Evolutionary conservation across 2,329 filamentous ascomycete genomes (phyloP).

Genomic region (Pseudocercospora fuligena): DNA sequence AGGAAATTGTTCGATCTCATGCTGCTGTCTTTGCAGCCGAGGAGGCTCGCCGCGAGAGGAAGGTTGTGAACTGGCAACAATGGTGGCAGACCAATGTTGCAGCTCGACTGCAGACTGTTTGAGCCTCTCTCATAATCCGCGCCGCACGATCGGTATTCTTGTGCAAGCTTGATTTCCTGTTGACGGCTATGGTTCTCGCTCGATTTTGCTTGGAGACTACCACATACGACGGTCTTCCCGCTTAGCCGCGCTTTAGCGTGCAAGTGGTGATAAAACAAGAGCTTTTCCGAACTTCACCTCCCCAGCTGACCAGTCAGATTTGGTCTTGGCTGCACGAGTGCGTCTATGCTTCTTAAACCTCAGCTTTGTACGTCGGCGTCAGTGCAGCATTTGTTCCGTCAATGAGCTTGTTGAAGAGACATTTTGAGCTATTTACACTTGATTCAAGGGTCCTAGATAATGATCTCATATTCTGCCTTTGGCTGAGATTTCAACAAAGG

Average conservation of each 20-base stretch:
- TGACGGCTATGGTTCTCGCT: background rate
- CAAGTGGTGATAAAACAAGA: background rate
- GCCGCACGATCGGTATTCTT: background rate
- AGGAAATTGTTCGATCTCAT: slow-evolving; percentile 88
- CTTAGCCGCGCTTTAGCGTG: background rate
- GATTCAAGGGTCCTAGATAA: no score
- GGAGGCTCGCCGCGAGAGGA: slow-evolving; percentile 72
- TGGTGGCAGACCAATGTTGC: slow-evolving; percentile 28
- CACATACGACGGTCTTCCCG: background rate
- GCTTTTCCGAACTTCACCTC: background rate
- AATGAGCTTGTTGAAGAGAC: no score
- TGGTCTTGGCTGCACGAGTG: background rate
- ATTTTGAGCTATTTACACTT: no score
- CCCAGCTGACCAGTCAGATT: background rate
- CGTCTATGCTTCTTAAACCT: background rate
- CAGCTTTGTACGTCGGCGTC: background rate
- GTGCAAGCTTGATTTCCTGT: background rate
- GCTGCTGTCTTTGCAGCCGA: slow-evolving; percentile 94
- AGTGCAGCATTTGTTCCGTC: no score
- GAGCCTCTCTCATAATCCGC: background rate
- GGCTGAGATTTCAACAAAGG: no score
- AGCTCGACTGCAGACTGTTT: background rate
- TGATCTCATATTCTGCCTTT: no score
- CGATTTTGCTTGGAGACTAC: background rate
- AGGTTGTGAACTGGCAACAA: slow-evolving; percentile 66